Conservation (phyloP, 305 asterid species). For the Plantago lanceolata region DNA sequence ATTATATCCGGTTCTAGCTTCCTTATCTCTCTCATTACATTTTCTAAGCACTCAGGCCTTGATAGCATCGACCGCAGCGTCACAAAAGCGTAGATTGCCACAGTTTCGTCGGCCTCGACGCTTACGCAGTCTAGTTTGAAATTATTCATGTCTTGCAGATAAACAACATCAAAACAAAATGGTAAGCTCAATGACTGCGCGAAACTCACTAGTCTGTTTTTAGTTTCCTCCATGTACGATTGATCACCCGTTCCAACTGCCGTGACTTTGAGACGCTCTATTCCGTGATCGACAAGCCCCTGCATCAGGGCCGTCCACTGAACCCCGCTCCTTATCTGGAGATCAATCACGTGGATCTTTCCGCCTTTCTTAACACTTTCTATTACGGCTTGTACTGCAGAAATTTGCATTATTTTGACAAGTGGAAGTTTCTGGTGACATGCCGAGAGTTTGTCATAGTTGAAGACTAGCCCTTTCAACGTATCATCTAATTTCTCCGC, state of each 20-base stretch:
- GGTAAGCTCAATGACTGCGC: constrained; percentile 44
- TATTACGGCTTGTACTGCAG: constrained; percentile 45
- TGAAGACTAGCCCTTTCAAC: constrained; percentile 26
- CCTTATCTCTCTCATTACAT: constrained; percentile 33
- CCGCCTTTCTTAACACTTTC: constrained; percentile 34
- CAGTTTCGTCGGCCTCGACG: constrained; percentile 39
- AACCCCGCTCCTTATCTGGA: constrained; percentile 60
- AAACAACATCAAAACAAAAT: constrained; percentile 36
- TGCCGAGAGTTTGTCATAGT: constrained; percentile 41
- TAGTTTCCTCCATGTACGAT: constrained; percentile 37
- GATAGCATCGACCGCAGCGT: constrained; percentile 45
- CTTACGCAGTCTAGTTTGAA: constrained; percentile 32
- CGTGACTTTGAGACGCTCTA: constrained; percentile 39
- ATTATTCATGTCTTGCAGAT: constrained; percentile 39
- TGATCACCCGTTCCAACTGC: constrained; percentile 45
- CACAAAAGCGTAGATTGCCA: constrained; percentile 37
- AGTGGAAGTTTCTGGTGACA: constrained; percentile 50
- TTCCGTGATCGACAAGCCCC: constrained; percentile 39
- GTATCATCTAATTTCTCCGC: constrained; percentile 5
- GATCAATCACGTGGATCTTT: constrained; percentile 59
- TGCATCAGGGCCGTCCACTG: constrained; percentile 64
- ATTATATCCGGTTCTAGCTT: constrained; percentile 36
- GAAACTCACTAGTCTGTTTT: constrained; percentile 41
- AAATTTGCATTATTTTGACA: constrained; percentile 47
- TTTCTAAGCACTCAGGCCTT: constrained; percentile 34